Percentiles rank a stretch among this genome's conserved stretches.
These are phyloP conservation scores for Adansonia gregorii DNA, from an alignment of 441 rosid genomes.

Conservation along the genomic window DNA sequence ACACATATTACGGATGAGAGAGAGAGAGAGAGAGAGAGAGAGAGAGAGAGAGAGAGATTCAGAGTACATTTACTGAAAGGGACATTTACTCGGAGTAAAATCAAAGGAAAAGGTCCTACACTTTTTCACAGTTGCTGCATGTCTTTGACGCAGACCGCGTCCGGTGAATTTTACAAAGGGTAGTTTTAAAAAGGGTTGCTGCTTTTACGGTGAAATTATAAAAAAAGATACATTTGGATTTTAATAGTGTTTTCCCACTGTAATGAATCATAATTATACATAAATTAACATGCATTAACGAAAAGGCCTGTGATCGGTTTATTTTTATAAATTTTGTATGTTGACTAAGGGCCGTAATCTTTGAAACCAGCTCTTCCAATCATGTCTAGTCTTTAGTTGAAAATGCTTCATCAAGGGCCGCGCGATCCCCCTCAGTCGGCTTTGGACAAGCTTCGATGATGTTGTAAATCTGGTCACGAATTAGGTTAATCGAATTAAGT, in stretches of 20 bases:
- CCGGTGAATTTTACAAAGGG: neutral
- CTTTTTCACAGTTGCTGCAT: neutral
- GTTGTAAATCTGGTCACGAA: too few relatives aligned
- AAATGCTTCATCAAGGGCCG: neutral
- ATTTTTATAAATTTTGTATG: neutral
- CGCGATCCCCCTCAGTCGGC: neutral
- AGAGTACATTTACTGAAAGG: neutral
- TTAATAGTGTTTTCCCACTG: neutral
- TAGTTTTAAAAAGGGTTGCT: too few relatives aligned
- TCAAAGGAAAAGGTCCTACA: neutral
- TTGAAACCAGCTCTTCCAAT: neutral
- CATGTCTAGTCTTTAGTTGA: neutral
- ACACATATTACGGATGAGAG: conserved; percentile 3
- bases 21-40: neutral
- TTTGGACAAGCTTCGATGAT: neutral
- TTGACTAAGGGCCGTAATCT: neutral
- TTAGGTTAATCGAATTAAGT: too few relatives aligned
- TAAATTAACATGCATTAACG: neutral
- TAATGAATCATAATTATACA: neutral
- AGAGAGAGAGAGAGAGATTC: neutral
- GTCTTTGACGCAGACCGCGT: neutral
- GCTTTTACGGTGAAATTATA: neutral
- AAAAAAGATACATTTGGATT: neutral
- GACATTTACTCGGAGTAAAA: neutral
- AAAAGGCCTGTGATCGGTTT: conserved; percentile 11